Evolutionary conservation across 768 basidiomycete genomes (phyloP), one percentile per base, ranked within the genome.

Genomic region (Pleurotus tuoliensis): DNA sequence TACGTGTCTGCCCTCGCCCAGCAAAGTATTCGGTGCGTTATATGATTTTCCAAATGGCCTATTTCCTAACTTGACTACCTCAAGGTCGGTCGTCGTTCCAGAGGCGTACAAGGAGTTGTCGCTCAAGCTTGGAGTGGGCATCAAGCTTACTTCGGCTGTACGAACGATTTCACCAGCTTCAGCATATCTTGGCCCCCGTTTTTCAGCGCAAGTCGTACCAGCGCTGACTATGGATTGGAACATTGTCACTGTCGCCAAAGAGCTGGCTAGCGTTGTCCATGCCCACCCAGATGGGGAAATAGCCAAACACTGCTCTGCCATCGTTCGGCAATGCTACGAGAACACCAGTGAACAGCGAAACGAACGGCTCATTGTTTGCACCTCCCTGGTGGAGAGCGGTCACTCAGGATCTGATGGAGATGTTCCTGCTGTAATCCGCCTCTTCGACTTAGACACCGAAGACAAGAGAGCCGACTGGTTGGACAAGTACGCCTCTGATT

Each of bases 131-230:
- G 77, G 74, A 5, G 73, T 83, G 48, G 82, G 82, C 13, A 73
- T 83, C 60, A 82, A 80, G 58, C 72, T 84, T 40, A 83, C 83
- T 3, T 82, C 80, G 11, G 81, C 81, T 5, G 73, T 83, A 13
- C 78, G 83, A 56, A 82, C 81, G 1, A 82, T 84, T 44, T 82
- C 81, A n/a, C 82, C 82, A 2, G 77, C 79, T 45, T 80, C 81
- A 4, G 82, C 81, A 1, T 81, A 79, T 61, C 64, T 83, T 11
- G 81, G 82, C 1, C 81, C 82, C 2, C 75, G 80, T 16, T 84
- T 84, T 65, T 82, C 81, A 2, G 64, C 73, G 1, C 69, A 79
- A 43, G 77, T 83, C 24, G 77, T 82, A 24, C 82, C 82, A 4
- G 71, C 61, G 8, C 71, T 84, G 15, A 72, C 66, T 18, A 75